Conservation (phyloP, 1,284 basidiomycete genomes). For the Tylopilus sp. region DNA sequence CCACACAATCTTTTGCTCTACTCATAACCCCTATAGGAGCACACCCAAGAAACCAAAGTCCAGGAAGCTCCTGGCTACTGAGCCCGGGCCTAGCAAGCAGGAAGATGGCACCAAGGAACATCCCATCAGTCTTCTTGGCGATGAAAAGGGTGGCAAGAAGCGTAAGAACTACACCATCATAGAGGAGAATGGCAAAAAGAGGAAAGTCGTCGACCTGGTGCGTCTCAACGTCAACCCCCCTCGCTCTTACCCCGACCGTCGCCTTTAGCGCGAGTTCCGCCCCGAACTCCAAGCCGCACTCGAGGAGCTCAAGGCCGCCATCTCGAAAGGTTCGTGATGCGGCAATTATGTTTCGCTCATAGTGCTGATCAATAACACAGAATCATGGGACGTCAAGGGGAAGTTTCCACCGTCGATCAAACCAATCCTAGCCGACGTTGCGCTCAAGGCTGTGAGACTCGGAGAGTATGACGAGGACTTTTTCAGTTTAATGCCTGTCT, state of each 20-base stretch:
- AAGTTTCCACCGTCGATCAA: conserved; percentile 87
- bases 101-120: conserved; percentile 50
- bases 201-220: conserved; percentile 64
- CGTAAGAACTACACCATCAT: conserved; percentile 48
- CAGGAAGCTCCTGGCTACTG: conserved; percentile 39
- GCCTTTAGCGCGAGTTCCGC: conserved; percentile 53
- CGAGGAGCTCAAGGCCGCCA: conserved; percentile 57
- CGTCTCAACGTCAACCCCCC: conserved; percentile 16
- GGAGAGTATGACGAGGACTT: conserved; percentile 91
- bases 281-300: conserved; percentile 64
- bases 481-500: conserved; percentile 80
- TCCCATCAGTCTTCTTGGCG: conserved; percentile 43
- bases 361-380: conserved; percentile 29
- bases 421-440: conserved; percentile 66
- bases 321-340: conserved; percentile 47
- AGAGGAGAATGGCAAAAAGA: conserved; percentile 59
- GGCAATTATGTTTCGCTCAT: not conserved
- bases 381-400: conserved; percentile 72
- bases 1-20: not conserved
- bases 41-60: conserved; percentile 68
- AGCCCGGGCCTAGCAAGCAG: conserved; percentile 21
- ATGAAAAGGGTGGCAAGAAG: conserved; percentile 42
- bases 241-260: not conserved
- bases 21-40: conserved; percentile 32
- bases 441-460: conserved; percentile 74